Base-by-base conservation (phyloP, 768 basidiomycete genomes). In the Neoboletus brunneissimus region DNA sequence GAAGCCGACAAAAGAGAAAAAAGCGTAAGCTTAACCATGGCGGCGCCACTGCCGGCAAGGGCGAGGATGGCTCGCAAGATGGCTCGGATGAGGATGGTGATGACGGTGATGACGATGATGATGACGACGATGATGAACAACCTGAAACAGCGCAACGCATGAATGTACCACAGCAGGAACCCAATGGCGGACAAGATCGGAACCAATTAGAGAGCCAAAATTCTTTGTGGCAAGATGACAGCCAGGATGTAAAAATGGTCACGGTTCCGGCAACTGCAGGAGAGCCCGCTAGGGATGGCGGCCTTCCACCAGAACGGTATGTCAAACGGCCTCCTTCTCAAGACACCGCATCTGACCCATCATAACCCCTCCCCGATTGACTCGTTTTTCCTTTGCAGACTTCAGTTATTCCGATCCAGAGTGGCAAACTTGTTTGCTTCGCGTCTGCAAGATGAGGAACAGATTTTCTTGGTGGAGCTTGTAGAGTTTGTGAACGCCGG, bases 21-120 rank as follows among this genome's bases (percentile, higher is more conserved):
- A 90, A 91, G 75, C 83, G 91, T 68, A 94, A 90, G 76, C 80
- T 93, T 57, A 90, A 91, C 68, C 83, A 77, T 50, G 89, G 88
- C 5, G 80, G 77, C 53, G 80, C 70, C 69, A 71, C 67, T n/a
- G 76, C 77, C 15, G 77, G 75, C 23, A 83, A 79, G 43, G 84
- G 79, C 27, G 84, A 81, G 27, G 79, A 77, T n/a, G 79, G 77
- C 23, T 68, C 66, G 16, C 64, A 73, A 34, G 70, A 64, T 27
- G 68, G 66, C 35, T 70, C 68, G 41, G 75, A 75, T 6, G 76
- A 71, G 34, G 76, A 72, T 8, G 58, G 54, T 40, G 53, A 55
- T 9, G 79, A 73, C n/a, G 80, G 79, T 5, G 83, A 77, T 4
- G 77, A 75, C 22, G 77, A 76, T 27, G 81, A 79, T 7, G 77